These are phyloP conservation scores for Pseudocercospora cruenta DNA, from an alignment of 2,329 filamentous ascomycete genomes.

Conservation along the genomic window DNA sequence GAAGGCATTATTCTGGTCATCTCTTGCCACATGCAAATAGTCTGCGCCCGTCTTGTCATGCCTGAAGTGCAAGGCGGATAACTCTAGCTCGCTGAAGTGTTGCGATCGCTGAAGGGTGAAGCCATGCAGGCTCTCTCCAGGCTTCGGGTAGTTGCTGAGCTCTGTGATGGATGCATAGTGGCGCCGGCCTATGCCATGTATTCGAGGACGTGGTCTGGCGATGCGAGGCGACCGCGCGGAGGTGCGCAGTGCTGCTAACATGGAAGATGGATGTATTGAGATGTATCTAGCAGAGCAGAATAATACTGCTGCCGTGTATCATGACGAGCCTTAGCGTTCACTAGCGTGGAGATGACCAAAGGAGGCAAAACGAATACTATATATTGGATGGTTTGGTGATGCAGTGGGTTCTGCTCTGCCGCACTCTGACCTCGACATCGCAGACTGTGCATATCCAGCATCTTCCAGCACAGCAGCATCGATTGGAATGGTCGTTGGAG, in stretches of 20 bases:
- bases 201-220: slow-evolving; percentile 6
- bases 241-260: slow-evolving; percentile 31
- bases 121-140: slow-evolving; percentile 86
- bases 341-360: neutral
- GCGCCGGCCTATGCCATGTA: neutral
- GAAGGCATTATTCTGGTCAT: slow-evolving; percentile 99
- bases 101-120: slow-evolving; percentile 89
- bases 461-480: neutral
- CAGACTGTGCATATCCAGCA: neutral
- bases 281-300: neutral
- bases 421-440: neutral
- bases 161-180: slow-evolving; percentile 71
- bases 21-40: slow-evolving; percentile 90
- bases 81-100: slow-evolving; percentile 89
- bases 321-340: neutral
- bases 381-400: neutral
- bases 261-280: slow-evolving; percentile 12
- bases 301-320: neutral
- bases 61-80: slow-evolving; percentile 86
- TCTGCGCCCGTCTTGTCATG: slow-evolving; percentile 96
- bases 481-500: neutral
- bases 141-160: slow-evolving; percentile 70
- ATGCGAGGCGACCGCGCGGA: slow-evolving; percentile 29
- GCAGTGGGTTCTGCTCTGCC: slow-evolving; percentile 1
- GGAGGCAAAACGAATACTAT: slow-evolving; percentile 2